These are phyloP conservation scores for Claviceps purpurea DNA, from an alignment of 2,329 filamentous ascomycete species.

Conservation along the genomic window DNA sequence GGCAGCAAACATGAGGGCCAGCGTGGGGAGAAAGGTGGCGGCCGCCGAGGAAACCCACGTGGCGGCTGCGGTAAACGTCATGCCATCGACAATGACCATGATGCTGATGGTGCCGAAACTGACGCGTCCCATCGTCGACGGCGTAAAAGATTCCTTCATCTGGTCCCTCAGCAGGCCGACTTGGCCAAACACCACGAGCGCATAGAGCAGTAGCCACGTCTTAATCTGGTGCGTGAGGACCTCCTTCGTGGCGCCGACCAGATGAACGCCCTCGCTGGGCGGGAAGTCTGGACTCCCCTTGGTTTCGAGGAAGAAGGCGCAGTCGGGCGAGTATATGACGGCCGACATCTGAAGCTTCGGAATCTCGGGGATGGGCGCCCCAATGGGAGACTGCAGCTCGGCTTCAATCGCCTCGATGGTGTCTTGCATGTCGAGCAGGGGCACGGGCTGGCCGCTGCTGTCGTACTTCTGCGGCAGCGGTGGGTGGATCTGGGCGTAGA, in stretches of 20 bases:
- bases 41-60: conserved; percentile 43
- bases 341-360: conserved; percentile 49
- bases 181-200: conserved; percentile 45
- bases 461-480: conserved; percentile 25
- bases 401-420: conserved; percentile 43
- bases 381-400: conserved; percentile 48
- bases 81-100: conserved; percentile 50
- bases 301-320: conserved; percentile 51
- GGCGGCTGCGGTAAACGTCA: conserved; percentile 42
- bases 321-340: conserved; percentile 55
- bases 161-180: conserved; percentile 48
- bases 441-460: conserved; percentile 13
- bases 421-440: conserved; percentile 20
- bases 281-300: conserved; percentile 47
- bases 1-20: conserved; percentile 35
- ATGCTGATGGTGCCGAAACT: conserved; percentile 49
- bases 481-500: conserved; percentile 69
- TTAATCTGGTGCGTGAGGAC: conserved; percentile 43
- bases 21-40: conserved; percentile 41
- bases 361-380: conserved; percentile 40
- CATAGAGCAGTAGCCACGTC: conserved; percentile 44
- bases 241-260: conserved; percentile 48
- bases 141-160: conserved; percentile 53
- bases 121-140: conserved; percentile 52
- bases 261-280: conserved; percentile 37